Base-by-base conservation (phyloP, 345 rosid species). In the Pugionium dolabratum region DNA sequence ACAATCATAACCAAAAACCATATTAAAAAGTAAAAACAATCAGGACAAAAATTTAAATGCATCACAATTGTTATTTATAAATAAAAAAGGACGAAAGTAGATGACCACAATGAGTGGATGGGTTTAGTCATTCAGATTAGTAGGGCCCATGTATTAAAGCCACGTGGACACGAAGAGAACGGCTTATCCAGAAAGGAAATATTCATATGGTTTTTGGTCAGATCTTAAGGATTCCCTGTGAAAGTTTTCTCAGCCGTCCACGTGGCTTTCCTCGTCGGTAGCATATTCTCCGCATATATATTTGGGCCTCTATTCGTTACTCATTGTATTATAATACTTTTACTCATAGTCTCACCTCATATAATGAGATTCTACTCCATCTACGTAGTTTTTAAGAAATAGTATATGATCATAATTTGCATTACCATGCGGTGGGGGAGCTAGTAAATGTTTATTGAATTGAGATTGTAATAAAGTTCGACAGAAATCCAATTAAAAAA, bases 201-300 rank as follows among this genome's bases (percentile, higher is more conserved):
- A 50, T 41, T 69, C 18, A 44, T 28, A 42, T 42, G 27, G 11
- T 3, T 33, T 18, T 46, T 35, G 54, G 56, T 54, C 62, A 36
- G 28, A 61, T 71, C 69, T 46, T 71, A 32, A 45, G 51, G 64
- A 71, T 71, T 56, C 65, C 51, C 26, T 44, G 3, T 41, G 2
- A 33, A 4, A 32, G 30, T 33, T 47, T 49, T 64, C 2, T 40
- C 53, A 48, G 26, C 70, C 70, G 70, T 64, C 42, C 70, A 64
- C 75, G 75, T 63, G 70, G 10, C 65, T 3, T 28, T 32, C 27
- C 48, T 30, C 18, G 70, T 71, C 75, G 75, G 69, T 71, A 63
- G 75, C 58, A 71, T 71, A 71, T 71, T 62, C 66, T 47, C 6
- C 7, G 54, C 45, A 26, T 2, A 30, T 62, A 54, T 71, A 37